A percentile compares a stretch with the other conserved stretches of the same genome.
These are phyloP conservation scores for Cymodocea nodosa DNA, from an alignment of 116 monocot species.

Conservation along the genomic window DNA sequence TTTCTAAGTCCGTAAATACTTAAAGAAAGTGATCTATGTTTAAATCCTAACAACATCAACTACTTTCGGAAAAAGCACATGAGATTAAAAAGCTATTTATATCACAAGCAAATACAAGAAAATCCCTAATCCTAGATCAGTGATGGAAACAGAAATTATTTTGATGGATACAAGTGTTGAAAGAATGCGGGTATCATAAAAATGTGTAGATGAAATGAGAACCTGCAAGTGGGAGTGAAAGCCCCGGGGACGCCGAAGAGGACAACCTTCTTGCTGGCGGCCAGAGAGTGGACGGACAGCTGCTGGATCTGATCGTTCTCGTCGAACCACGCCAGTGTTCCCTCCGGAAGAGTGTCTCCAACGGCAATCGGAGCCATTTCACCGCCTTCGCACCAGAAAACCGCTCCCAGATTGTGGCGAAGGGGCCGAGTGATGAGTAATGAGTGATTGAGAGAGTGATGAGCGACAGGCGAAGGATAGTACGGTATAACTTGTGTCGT, in stretches of 20 bases:
- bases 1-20: no score
- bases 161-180: not conserved
- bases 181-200: not conserved
- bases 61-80: no score
- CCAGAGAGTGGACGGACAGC: constrained; percentile 56
- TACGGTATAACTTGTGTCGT: no score
- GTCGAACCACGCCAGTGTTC: constrained; percentile 60
- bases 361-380: constrained; percentile 71
- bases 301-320: constrained; percentile 53
- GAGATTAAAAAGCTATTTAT: not conserved
- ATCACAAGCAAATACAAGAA: not conserved
- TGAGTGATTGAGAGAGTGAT: no score
- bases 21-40: no score
- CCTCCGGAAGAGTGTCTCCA: constrained; percentile 59
- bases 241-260: constrained; percentile 90
- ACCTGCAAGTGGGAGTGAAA: constrained; percentile 95
- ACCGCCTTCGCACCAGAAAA: not conserved
- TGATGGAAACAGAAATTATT: no score
- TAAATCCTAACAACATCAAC: no score
- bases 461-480: no score
- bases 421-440: no score
- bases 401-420: not conserved
- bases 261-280: constrained; percentile 75
- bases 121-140: not conserved
- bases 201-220: not conserved